Evolutionary conservation across 83 land plant genomes (phyloP), one percentile per base, ranked within the genome.

Genomic region (Thuja plicata): DNA sequence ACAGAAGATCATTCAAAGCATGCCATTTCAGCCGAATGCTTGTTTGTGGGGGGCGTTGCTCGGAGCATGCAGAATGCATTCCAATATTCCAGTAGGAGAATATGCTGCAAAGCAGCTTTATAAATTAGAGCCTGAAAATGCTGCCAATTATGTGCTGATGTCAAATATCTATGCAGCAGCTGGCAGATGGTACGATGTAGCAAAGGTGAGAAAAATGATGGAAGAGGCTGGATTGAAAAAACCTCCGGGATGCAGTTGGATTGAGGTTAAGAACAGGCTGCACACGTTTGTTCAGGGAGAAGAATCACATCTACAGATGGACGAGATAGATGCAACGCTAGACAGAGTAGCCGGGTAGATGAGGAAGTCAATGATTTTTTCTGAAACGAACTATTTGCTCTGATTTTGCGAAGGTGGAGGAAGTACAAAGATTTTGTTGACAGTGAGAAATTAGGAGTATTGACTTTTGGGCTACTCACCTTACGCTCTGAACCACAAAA

Each of bases 41-140:
- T 90, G 83, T 89, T 91, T 93, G 89, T 91, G 90, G 94, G 90
- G 92, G 30, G 89, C 94, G n/a, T 86, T 95, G 41, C 88, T 95
- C 9, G 91, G 94, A 73, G 95, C 94, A 7, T 93, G 95, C 89
- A 88, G 84, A 50, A 89, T 89, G 88, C 71, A 83, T 90, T 92
- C 92, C 46, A 66, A 94, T 84, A 90, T 79, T 40, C 30, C 32
- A 84, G 89, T 91, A 78, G 95, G 90, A 24, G 88, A 86, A 62
- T 89, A 89, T 40, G 94, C 89, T 27, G 93, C 91, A 21, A 88
- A 84, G 35, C 84, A 84, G 37, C 80, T 93, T 21, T 78, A 91
- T 46, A 91, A 94, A 83, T 90, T 95, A 48, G 92, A 93, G 88
- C 89, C 93, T 88, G 40, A 89, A 52, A 89, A 93, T 50, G 90